These are phyloP conservation scores for Entoloma clypeatum DNA, from an alignment of 1,284 basidiomycete genomes.

Conservation along the genomic window DNA sequence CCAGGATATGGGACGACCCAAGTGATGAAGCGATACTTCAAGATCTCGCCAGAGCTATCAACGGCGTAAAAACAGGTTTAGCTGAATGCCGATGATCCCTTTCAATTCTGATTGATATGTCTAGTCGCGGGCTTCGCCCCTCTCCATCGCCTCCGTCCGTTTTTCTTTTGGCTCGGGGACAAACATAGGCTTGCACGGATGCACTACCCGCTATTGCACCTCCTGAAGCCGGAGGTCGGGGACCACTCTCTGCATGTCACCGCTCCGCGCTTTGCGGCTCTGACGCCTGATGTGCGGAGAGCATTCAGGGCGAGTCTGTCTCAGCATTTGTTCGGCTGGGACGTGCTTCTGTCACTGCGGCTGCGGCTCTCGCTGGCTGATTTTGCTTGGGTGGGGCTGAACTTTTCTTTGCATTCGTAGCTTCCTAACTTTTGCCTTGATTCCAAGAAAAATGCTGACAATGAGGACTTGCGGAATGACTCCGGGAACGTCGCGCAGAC, in stretches of 20 bases:
- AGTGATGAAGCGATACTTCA: constrained; percentile 35
- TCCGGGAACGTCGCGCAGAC: constrained; percentile 49
- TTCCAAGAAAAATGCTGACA: constrained; percentile 42
- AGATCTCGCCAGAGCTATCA: constrained; percentile 36
- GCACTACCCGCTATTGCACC: constrained; percentile 45
- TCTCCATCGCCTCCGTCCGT: constrained; percentile 49
- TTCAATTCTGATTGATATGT: constrained; percentile 36
- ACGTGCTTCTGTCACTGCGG: constrained; percentile 46
- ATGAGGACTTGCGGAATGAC: constrained; percentile 35
- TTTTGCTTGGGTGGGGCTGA: constrained; percentile 62
- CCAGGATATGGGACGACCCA: constrained; percentile 46
- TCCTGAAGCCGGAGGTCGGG: constrained; percentile 32
- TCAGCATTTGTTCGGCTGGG: constrained; percentile 60
- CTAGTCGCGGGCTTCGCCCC: constrained; percentile 35
- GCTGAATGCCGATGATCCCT: too few species aligned
- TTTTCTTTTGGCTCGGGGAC: constrained; percentile 46
- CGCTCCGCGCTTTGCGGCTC: constrained; percentile 27
- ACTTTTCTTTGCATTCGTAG: background rate
- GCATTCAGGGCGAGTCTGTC: constrained; percentile 48
- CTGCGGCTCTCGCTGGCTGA: constrained; percentile 56
- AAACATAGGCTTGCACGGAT: constrained; percentile 34
- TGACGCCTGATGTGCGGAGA: constrained; percentile 32
- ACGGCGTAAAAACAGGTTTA: constrained; percentile 34
- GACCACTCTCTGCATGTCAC: constrained; percentile 34
- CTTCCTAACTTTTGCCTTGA: background rate